Evolutionary conservation across 2,329 filamentous ascomycete species (phyloP).

Genomic region (Fusarium sacchari): DNA sequence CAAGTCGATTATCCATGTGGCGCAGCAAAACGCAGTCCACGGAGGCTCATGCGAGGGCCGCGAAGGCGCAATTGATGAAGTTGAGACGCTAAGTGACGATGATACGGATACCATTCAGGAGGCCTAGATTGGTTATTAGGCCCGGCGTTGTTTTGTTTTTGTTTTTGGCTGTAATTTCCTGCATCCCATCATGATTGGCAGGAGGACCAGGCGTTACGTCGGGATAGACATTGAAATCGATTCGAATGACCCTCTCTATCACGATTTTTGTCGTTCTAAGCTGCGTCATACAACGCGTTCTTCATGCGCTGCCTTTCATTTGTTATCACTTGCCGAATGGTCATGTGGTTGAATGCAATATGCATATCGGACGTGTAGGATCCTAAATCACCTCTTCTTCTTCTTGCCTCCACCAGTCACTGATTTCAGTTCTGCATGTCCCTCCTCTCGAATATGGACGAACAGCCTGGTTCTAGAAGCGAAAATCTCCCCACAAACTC

Average conservation of each 20-base stretch:
- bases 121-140: conserved; percentile 27
- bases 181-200: neutral
- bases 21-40: conserved; percentile 72
- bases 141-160: conserved; percentile 26
- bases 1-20: conserved; percentile 87
- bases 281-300: neutral
- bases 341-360: neutral
- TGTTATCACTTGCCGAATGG: neutral
- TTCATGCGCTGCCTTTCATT: neutral
- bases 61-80: conserved; percentile 84
- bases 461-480: conserved; percentile 77
- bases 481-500: conserved; percentile 58
- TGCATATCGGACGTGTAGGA: neutral
- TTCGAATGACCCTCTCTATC: conserved; percentile 8
- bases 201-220: conserved; percentile 26
- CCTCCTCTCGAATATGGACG: conserved; percentile 72
- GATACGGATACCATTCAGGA: conserved; percentile 58
- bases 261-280: neutral
- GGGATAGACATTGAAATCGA: conserved; percentile 40
- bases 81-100: conserved; percentile 86
- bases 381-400: conserved; percentile 46
- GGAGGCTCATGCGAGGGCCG: conserved; percentile 66
- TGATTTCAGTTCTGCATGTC: conserved; percentile 66
- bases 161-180: conserved; percentile 23
- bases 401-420: conserved; percentile 47